Base-by-base conservation (phyloP, 768 basidiomycete species). In the Melanogaster broomeanus region DNA sequence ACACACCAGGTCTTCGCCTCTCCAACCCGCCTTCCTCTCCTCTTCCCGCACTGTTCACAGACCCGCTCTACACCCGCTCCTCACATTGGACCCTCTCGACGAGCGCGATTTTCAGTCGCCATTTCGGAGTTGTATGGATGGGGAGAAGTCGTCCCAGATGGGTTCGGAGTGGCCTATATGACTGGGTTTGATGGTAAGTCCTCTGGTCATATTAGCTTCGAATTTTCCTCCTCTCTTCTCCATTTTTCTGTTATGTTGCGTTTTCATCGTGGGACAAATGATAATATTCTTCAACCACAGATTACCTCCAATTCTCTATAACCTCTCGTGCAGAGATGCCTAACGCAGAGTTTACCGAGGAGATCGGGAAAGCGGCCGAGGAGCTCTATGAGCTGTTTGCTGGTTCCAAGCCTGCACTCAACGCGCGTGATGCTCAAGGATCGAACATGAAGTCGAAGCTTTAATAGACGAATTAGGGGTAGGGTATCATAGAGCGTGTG, bases 111-210 rank as follows among this genome's bases (percentile, higher is more conserved):
- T 89, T 88, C 61, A 91, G 88, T n/a, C 85, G 85, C 53, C 87
- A 90, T 67, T 84, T 98, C 62, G 79, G 77, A 33, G 83, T 79
- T n/a, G 19, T 93, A 97, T 69, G 94, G 94, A 13, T 98, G 95
- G 95, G 95, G 95, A 43, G 90, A 93, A 79, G 90, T 98, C 40
- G 92, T 96, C 22, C 86, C 90, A 1, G 87, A 97, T 57, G 95
- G 95, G 2, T 98, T 95, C 64, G 95, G 95, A 28, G 87, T 98
- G 27, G 88, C 93, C 12, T 98, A 98, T 64, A 86, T 93, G 81
- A 94, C 94, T n/a, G 90, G 90, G 34, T 88, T 82, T 61, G 82
- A 90, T 56, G 84, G 88, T 87, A 51, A 48, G 80, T 66, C 33
- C 19, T 34, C 34, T 2, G 10, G 11, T 31, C 50, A 51, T 51